phyloP scores from a whole-genome alignment of 805 yeast species.

The Cyberlindnera maclurae region DNA sequence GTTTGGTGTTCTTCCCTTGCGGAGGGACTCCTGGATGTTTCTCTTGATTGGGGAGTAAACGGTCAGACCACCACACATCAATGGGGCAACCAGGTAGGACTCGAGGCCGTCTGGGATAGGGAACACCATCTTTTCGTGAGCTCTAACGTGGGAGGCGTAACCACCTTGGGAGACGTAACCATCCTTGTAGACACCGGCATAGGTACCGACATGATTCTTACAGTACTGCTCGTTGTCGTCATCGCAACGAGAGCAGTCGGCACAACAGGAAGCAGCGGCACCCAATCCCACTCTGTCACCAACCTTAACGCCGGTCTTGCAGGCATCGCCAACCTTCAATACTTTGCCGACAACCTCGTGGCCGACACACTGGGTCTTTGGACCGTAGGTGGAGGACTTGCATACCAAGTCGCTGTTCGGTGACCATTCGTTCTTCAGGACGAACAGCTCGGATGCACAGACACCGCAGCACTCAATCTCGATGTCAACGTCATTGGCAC shows the following conservation, averaged over 20 bases:
- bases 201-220: conserved; percentile 40
- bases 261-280: conserved; percentile 58
- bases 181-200: conserved; percentile 37
- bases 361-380: conserved; percentile 48
- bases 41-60: conserved; percentile 60
- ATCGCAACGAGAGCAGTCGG: conserved; percentile 53
- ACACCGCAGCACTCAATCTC: conserved; percentile 58
- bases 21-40: conserved; percentile 20
- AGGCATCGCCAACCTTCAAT: conserved; percentile 50
- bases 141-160: conserved; percentile 58
- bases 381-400: conserved; percentile 22
- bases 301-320: conserved; percentile 39
- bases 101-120: conserved; percentile 52
- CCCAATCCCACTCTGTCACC: conserved; percentile 83
- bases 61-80: conserved; percentile 75
- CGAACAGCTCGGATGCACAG: conserved; percentile 59
- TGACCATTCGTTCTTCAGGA: conserved; percentile 47
- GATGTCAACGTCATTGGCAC: conserved; percentile 42
- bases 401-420: conserved; percentile 16
- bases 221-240: conserved; percentile 53
- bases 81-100: conserved; percentile 56
- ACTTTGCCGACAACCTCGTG: conserved; percentile 63
- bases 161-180: conserved; percentile 58
- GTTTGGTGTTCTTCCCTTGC: conserved; percentile 24
- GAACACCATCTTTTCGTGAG: conserved; percentile 55